Percentiles rank a stretch among this genome's conserved stretches.
Conservation (phyloP, 805 yeast genomes). For the Candida koratica region DNA sequence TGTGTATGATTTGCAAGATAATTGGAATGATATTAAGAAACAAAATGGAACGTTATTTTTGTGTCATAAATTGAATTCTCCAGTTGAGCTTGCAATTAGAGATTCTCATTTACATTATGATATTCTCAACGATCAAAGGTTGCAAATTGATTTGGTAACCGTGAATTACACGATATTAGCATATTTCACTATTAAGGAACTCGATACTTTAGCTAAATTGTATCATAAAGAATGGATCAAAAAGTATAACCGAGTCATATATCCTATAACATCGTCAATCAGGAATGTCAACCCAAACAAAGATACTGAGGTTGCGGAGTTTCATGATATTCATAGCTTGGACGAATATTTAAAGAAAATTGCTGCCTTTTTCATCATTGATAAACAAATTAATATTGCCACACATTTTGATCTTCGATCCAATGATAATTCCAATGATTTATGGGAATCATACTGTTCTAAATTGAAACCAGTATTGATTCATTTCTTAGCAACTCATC, state of each 20-base stretch:
- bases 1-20: conserved; percentile 51
- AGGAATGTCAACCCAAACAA: conserved; percentile 12
- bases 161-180: conserved; percentile 81
- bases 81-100: conserved; percentile 77
- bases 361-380: conserved; percentile 74
- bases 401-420: conserved; percentile 64
- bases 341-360: conserved; percentile 57
- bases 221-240: conserved; percentile 68
- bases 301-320: conserved; percentile 22
- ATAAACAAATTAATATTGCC: conserved; percentile 59
- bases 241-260: conserved; percentile 65
- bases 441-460: conserved; percentile 67
- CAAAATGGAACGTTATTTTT: conserved; percentile 36
- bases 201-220: conserved; percentile 55
- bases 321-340: conserved; percentile 33
- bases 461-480: conserved; percentile 58
- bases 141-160: conserved; percentile 57
- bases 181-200: conserved; percentile 66
- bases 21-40: conserved; percentile 53
- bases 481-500: conserved; percentile 39
- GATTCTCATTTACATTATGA: conserved; percentile 48
- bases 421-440: conserved; percentile 58
- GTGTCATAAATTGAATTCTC: conserved; percentile 72
- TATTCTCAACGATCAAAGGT: conserved; percentile 41
- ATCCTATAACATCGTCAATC: conserved; percentile 53